phyloP scores from a whole-genome alignment of 1,284 basidiomycete species.

The Nidula niveotomentosa region DNA sequence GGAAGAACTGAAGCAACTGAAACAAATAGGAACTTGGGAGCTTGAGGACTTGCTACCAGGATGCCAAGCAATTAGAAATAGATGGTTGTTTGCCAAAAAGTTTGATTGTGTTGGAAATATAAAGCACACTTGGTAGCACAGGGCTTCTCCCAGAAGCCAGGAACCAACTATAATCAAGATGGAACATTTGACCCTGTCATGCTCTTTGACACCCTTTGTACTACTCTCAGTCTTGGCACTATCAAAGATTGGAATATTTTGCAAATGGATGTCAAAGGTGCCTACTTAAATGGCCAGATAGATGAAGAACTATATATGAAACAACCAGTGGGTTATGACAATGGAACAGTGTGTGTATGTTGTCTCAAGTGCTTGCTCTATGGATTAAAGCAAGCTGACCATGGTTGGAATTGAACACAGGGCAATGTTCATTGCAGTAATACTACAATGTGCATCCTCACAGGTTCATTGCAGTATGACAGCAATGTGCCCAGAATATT shows the following conservation, averaged over 20 bases:
- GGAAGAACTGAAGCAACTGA: no score
- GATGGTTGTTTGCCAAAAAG: conserved; percentile 20
- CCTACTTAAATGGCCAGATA: background rate
- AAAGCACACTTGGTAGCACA: conserved; percentile 19
- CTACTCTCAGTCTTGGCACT: background rate
- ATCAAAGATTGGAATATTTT: background rate
- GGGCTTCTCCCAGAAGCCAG: background rate
- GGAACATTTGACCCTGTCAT: background rate
- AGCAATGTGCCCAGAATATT: no score
- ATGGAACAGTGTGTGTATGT: no score
- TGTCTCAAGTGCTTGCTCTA: no score
- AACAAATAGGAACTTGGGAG: no score
- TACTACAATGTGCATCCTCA: no score
- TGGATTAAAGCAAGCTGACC: no score
- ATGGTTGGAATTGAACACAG: no score
- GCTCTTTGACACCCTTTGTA: background rate
- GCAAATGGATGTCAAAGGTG: background rate
- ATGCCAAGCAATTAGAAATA: conserved; percentile 11
- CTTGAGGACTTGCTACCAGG: conserved; percentile 15
- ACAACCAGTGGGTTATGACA: no score
- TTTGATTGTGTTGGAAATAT: conserved; percentile 12
- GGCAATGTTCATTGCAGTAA: no score
- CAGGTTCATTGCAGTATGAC: no score
- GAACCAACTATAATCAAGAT: background rate
- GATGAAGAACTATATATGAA: background rate